Evolutionary conservation across 352 stramenopile genomes (phyloP), one percentile per base, ranked within the genome.

Genomic region (Albugo candida): DNA sequence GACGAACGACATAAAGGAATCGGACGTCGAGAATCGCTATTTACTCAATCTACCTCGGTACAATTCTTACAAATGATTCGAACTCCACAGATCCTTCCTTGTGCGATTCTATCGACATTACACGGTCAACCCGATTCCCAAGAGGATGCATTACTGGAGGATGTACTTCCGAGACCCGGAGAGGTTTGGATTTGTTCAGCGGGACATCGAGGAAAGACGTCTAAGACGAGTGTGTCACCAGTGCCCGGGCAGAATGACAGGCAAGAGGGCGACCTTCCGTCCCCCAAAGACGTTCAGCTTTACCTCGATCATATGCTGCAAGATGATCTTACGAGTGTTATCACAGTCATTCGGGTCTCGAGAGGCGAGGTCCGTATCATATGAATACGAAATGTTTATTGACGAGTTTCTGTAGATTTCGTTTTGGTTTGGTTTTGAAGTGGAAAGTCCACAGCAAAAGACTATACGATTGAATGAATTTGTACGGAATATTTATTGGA

Each of bases 181-280:
- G 74, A 86, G 52, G 70, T 86, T 2, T 86, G 74, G 70, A 48
- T 80, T n/a, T 81, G 70, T 31, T 51, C 79, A 5, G 70, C 69
- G 0, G 60, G 63, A 13, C 69, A 86, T 43, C 68, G 70, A 3
- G 58, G 63, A 19, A 55, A 69, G 47, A 45, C 53, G 13, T 51
- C 53, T 20, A 59, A 57, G 27, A 49, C 53, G 36, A 67, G 60
- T 20, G 52, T 51, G 5, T 61, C 56, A 10, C 68, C 67, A 39
- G 61, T 60, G 14, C 51, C 57, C 37, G 58, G 62, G 11, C 52
- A 55, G 31, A 10, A 3, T 4, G 17, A 53, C 12, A 18, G 13
- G 37, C n/a, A 36, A 51, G 17, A 21, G 38, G 1, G 18, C 16
- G 13, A 36, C 20, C 5, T 1, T 20, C 11, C 27, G 49, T 10